Base-by-base conservation (phyloP, 805 yeast species). In the Ogataea thermomethanolica region DNA sequence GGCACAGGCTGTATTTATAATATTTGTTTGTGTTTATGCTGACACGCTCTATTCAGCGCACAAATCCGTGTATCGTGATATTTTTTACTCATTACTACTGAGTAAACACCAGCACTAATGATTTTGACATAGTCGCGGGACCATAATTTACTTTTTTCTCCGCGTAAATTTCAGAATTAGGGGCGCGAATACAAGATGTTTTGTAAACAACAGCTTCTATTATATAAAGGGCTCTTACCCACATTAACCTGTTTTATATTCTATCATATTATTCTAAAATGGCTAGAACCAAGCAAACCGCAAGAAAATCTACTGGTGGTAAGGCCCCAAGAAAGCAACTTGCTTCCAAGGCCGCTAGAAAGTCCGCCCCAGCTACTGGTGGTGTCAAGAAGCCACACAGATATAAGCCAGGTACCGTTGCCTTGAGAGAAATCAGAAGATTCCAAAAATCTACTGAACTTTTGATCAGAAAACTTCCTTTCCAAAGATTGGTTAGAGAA, bases 391-490 rank as follows among this genome's bases (percentile, higher is more conserved):
- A 84, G 70, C 93, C 93, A 51, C 95, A 85, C 81, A 85, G 95
- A 84, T 87, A 86, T 76, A 84, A 84, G 85, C 95, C 95, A 73
- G 95, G 95, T 81, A 86, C 93, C 63, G 93, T 84, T 61, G 97
- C 97, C 49, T 78, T 88, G 67, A 83, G 95, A 75, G 98, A 91
- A 76, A 87, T 93, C 65, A 84, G 96, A 78, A 84, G 95, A 78
- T 91, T 90, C 76, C 98, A 91, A 75, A 86, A 88, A 67, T 84
- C 95, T 45, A 90, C 98, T 56, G 96, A 90, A 68, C 76, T 91
- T 38, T 79, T 91, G 70, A 87, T 91, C 70, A 85, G 95, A 78
- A 91, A 91, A 70, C 78, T 91, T 57, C 98, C 98, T 45, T 91
- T 91, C 84, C 96, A 91, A 69, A 83, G 97, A 77, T 78, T 90